A percentile compares a stretch with the other conserved stretches of the same genome.
Evolutionary conservation across 2,329 filamentous ascomycete genomes (phyloP).

Genomic region (Penicillium brevicompactum): DNA sequence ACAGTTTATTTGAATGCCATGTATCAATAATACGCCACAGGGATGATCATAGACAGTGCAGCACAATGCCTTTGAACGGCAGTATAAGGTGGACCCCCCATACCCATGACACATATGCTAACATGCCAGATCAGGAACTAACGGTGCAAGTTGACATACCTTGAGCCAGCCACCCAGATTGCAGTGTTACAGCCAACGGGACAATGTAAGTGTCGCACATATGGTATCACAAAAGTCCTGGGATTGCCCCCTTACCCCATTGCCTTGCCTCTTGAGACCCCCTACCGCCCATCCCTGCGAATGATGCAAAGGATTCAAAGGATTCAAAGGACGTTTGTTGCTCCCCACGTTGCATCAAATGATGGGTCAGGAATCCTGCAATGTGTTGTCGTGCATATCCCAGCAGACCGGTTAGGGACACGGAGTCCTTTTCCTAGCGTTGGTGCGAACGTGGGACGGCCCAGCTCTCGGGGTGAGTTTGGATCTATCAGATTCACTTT

Average conservation of each 20-base stretch:
- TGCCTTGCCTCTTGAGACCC: not conserved
- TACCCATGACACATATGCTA: not conserved
- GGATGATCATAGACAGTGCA: not conserved
- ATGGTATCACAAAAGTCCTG: not conserved
- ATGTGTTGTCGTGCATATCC: constrained; percentile 20
- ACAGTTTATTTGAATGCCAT: too few species aligned
- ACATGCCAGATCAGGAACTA: not conserved
- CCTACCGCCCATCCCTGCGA: not conserved
- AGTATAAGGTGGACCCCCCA: constrained; percentile 2
- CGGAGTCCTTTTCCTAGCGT: constrained; percentile 11
- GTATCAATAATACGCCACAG: not conserved
- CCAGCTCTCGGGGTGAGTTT: constrained; percentile 2
- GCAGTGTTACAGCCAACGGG: not conserved
- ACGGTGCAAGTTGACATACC: too few species aligned
- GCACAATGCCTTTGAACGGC: not conserved
- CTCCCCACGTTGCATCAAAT: constrained; percentile 12
- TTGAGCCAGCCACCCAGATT: constrained; percentile 6
- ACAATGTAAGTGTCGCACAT: not conserved
- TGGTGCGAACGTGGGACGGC: constrained; percentile 8
- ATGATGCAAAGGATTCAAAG: too few species aligned
- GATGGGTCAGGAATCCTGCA: constrained; percentile 11
- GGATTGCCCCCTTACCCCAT: not conserved
- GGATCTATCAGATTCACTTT: constrained; percentile 18
- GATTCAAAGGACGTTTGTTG: not conserved
- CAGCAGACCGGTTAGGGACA: constrained; percentile 10